Evolutionary conservation across 768 basidiomycete species (phyloP).

Genomic region (Suillus subluteus): DNA sequence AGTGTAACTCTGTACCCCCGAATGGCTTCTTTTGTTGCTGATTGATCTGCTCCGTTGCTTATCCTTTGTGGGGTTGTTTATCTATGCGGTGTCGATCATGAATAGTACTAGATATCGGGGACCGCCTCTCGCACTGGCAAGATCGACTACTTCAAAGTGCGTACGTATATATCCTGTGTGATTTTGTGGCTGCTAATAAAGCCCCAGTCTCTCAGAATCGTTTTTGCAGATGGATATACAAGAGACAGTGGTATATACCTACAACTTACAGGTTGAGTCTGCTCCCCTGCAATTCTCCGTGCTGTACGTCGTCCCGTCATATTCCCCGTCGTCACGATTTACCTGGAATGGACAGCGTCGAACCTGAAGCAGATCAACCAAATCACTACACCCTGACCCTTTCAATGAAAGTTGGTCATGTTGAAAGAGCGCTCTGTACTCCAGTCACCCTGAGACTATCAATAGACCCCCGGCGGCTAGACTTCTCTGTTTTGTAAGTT

Average conservation of each 20-base stretch:
- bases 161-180: slow-evolving; percentile 16
- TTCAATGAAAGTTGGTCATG: slow-evolving; percentile 54
- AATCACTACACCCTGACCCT: slow-evolving; percentile 54
- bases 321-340: slow-evolving; percentile 32
- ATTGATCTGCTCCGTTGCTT: slow-evolving; percentile 12
- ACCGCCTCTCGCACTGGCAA: slow-evolving; percentile 17
- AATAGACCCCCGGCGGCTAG: slow-evolving; percentile 56
- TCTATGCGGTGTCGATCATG: slow-evolving; percentile 3
- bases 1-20: slow-evolving; percentile 14
- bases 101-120: slow-evolving; percentile 11
- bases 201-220: slow-evolving; percentile 20
- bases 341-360: slow-evolving; percentile 27
- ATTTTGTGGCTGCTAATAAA: slow-evolving; percentile 16
- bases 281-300: slow-evolving; percentile 54
- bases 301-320: slow-evolving; percentile 41
- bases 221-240: slow-evolving; percentile 29
- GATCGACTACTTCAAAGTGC: slow-evolving; percentile 15
- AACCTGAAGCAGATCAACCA: slow-evolving; percentile 28
- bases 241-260: slow-evolving; percentile 44
- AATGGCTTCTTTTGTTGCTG: slow-evolving; percentile 13
- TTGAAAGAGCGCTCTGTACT: slow-evolving; percentile 57
- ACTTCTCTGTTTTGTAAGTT: slow-evolving; percentile 66
- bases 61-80: neutral
- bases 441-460: slow-evolving; percentile 48
- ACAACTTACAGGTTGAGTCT: slow-evolving; percentile 46